Percentiles rank a stretch among this genome's conserved stretches.
Conservation (phyloP, 2,329 filamentous ascomycete genomes). For the Phialemonium atrogriseum region DNA sequence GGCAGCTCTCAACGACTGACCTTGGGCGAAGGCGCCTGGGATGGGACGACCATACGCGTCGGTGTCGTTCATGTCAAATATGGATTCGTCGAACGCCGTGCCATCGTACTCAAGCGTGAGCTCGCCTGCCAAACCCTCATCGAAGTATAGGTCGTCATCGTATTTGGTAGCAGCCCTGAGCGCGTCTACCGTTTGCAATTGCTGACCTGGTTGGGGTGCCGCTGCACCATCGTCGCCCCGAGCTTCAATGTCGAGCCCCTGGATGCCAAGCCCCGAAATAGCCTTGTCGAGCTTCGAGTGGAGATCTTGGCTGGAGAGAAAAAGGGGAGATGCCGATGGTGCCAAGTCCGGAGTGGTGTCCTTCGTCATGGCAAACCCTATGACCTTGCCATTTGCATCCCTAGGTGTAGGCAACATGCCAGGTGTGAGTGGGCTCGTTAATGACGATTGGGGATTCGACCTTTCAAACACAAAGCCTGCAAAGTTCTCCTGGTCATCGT, state of each 20-base stretch:
- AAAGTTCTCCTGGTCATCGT: conserved; percentile 53
- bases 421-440: conserved; percentile 40
- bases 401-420: conserved; percentile 43
- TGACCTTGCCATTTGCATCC: conserved; percentile 44
- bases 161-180: conserved; percentile 7
- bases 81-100: conserved; percentile 60
- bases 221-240: not conserved
- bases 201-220: conserved; percentile 14
- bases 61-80: conserved; percentile 63
- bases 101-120: conserved; percentile 43
- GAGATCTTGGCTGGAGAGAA: conserved; percentile 5
- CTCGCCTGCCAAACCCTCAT: conserved; percentile 42
- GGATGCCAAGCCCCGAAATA: conserved; percentile 34
- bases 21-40: conserved; percentile 48
- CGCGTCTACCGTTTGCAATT: conserved; percentile 6
- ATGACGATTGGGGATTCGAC: conserved; percentile 41
- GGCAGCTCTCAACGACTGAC: conserved; percentile 36
- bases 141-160: conserved; percentile 63
- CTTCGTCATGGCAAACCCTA: conserved; percentile 47
- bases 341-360: conserved; percentile 28
- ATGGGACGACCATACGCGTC: conserved; percentile 54
- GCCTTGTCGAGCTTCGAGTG: conserved; percentile 11
- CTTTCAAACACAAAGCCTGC: conserved; percentile 50
- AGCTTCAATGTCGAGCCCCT: conserved; percentile 19
- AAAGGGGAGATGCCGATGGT: conserved; percentile 11